Base-by-base conservation (phyloP, 2,329 filamentous ascomycete genomes). In the Aspergillus viridinutans region DNA sequence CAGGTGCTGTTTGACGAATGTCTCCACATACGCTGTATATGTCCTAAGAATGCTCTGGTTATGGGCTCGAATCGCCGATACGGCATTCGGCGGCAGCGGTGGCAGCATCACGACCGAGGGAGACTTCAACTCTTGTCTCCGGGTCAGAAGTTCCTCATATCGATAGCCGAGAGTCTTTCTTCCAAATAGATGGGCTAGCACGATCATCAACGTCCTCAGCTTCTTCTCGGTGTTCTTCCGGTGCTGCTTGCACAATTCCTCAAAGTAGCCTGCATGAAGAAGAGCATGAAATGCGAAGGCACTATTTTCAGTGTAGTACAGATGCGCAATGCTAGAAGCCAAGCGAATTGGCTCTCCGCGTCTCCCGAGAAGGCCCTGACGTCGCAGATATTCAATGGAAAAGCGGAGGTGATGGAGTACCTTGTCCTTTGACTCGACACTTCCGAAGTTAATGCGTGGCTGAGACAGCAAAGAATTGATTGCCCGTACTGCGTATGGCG, bases 401-500 rank as follows among this genome's bases (percentile, higher is more conserved):
- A 93, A 93, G 3, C 90, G 83, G 6, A 93, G 72, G 66, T 92
- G 89, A 68, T 93, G 89, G 52, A 89, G 80, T 1, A 91, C 84
- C 1, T 88, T 83, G 69, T 87, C 83, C 65, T 85, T 86, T 52
- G 85, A 84, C 45, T 85, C 83, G 2, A 85, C 79, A 0, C 89
- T 88, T 48, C 89, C 89, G 2, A 92, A 79, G 60, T 87, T 90
- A 6, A 92, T 72, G 29, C 86, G 80, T 3, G 85, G 85, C 63
- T 90, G 86, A 0, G 87, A 88, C 0, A 92, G 75, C 2, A 93
- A 72, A 0, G 87, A 84, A 53, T 87, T 83, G 55, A 91, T 80
- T 0, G 84, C 83, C 14, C 81, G 79, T 1, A 81, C 78, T 0
- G 88, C 85, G 61, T 85, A 90, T 2, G 79, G 72, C 0, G 85